Evolutionary conservation across 257 asterid species (phyloP).

Genomic region (Solanum arcanum): DNA sequence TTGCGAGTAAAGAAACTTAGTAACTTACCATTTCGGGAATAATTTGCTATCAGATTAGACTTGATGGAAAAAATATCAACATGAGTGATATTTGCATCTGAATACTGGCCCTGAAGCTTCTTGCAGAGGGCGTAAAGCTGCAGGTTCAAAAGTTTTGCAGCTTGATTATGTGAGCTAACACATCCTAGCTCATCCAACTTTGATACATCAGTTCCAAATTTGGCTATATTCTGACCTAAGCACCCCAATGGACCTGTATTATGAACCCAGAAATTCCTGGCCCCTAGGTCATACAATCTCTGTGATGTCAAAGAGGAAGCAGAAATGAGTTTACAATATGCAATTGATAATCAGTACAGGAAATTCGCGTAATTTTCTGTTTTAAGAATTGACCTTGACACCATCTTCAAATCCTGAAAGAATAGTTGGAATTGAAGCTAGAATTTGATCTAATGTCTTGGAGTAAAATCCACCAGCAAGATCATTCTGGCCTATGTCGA

Average conservation of each 20-base stretch:
- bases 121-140: conserved; percentile 68
- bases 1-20: neutral
- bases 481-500: conserved; percentile 96
- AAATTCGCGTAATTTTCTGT: neutral
- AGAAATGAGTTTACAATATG: neutral
- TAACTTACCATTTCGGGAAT: conserved; percentile 62
- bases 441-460: conserved; percentile 68
- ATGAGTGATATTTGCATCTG: conserved; percentile 54
- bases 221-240: conserved; percentile 72
- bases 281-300: conserved; percentile 76
- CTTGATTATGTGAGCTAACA: conserved; percentile 73
- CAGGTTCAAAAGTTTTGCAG: conserved; percentile 68
- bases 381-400: conserved; percentile 27
- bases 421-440: conserved; percentile 71
- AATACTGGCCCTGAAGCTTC: conserved; percentile 62
- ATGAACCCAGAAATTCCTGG: conserved; percentile 83
- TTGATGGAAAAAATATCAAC: conserved; percentile 75
- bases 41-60: conserved; percentile 68
- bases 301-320: conserved; percentile 8
- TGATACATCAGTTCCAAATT: conserved; percentile 67
- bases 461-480: conserved; percentile 89
- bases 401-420: conserved; percentile 64
- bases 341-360: neutral
- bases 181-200: conserved; percentile 95
- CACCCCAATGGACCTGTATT: conserved; percentile 96